These are phyloP conservation scores for Hypericum perforatum DNA, from an alignment of 345 rosid genomes.

Conservation along the genomic window DNA sequence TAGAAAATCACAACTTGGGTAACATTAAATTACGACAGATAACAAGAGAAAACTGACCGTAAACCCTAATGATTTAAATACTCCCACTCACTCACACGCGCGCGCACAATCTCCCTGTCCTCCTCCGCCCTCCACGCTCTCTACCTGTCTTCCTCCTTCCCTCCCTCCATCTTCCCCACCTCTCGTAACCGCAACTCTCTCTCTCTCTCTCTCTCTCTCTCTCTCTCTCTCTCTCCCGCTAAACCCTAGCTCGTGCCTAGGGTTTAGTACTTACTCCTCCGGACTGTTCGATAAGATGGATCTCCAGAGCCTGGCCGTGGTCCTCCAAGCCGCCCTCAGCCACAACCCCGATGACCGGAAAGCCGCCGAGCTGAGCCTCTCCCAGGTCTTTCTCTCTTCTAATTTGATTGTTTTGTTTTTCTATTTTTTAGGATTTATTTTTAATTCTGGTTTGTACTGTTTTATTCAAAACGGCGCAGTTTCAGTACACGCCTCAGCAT, in stretches of 20 bases:
- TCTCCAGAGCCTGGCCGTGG: conserved; percentile 61
- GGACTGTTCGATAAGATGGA: conserved; percentile 37
- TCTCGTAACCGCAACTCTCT: conserved; percentile 8
- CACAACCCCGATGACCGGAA: conserved; percentile 87
- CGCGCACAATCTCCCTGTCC: no score
- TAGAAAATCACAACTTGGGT: no score
- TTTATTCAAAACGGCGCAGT: conserved; percentile 26
- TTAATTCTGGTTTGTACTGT: no score
- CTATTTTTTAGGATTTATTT: no score
- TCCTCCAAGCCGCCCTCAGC: conserved; percentile 78
- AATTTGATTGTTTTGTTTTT: background rate
- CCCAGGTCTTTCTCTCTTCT: conserved; percentile 40
- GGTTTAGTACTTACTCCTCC: conserved; percentile 20
- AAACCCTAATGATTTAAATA: conserved; percentile 81
- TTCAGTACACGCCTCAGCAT: conserved; percentile 86
- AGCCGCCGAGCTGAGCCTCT: conserved; percentile 83
- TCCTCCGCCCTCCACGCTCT: conserved; percentile 1
- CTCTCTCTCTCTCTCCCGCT: background rate
- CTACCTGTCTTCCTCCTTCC: conserved; percentile 16
- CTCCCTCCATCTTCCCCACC: no score
- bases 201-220: conserved; percentile 1
- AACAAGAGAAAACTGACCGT: conserved; percentile 16
- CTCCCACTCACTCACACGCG: background rate
- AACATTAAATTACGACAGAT: no score
- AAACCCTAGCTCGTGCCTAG: conserved; percentile 14